Percentiles rank a stretch among this genome's conserved stretches.
phyloP scores from a whole-genome alignment of 1,284 basidiomycete genomes.

The Coniophora puteana region DNA sequence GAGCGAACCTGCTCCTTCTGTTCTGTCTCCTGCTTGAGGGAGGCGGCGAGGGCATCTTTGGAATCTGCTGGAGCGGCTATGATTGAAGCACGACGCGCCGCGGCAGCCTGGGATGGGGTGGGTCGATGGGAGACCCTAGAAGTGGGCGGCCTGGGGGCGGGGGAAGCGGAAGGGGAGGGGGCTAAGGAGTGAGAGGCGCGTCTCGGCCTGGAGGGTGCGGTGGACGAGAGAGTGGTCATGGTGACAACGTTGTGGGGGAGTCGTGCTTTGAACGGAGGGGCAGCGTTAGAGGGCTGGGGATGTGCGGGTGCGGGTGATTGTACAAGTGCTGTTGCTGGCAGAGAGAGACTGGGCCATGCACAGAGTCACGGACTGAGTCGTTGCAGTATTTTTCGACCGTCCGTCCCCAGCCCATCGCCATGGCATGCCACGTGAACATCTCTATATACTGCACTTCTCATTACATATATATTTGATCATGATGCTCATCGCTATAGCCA shows the following conservation, averaged over 20 bases:
- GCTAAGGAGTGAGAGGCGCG: slow-evolving; percentile 28
- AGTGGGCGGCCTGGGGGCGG: slow-evolving; percentile 45
- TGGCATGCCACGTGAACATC: no score
- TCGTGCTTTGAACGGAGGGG: no score
- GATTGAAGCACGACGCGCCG: slow-evolving; percentile 46
- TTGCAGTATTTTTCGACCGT: no score
- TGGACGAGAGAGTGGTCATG: slow-evolving; percentile 33
- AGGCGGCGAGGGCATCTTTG: slow-evolving; percentile 52
- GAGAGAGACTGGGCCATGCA: no score
- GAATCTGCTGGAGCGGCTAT: slow-evolving; percentile 41
- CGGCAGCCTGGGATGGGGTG: slow-evolving; percentile 40
- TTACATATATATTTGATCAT: no score
- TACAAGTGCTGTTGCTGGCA: no score
- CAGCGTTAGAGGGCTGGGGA: no score
- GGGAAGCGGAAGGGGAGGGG: slow-evolving; percentile 29
- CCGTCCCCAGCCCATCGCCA: no score
- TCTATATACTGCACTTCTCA: no score
- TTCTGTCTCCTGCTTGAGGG: slow-evolving; percentile 71
- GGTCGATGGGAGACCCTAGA: slow-evolving; percentile 36
- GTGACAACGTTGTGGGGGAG: slow-evolving; percentile 29
- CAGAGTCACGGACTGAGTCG: no score
- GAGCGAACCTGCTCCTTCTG: slow-evolving; percentile 69
- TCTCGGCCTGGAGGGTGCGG: slow-evolving; percentile 42
- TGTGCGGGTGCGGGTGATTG: no score
- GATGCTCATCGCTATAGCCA: no score